A percentile compares a stretch with the other conserved stretches of the same genome.
These are phyloP conservation scores for Lophiostoma macrostomum DNA, from an alignment of 495 filamentous ascomycete genomes.

Conservation along the genomic window DNA sequence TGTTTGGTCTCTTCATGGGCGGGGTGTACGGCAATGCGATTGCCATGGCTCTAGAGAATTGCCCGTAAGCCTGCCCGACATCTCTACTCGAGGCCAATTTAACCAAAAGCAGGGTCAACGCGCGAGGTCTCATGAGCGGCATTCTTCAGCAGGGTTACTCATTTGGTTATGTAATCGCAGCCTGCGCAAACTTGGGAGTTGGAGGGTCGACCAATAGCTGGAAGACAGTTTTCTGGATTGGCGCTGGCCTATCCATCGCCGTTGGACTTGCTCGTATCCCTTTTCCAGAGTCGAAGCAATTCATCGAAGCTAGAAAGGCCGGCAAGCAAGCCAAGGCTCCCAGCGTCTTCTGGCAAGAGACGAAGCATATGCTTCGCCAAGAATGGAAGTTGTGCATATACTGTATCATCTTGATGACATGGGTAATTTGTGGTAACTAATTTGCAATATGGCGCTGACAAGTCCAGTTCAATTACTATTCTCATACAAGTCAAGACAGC, in stretches of 20 bases:
- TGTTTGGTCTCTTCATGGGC: slow-evolving; percentile 83
- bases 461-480: slow-evolving; percentile 54
- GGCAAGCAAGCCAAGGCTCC: slow-evolving; percentile 49
- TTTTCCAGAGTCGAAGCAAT: slow-evolving; percentile 71
- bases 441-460: background rate
- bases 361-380: slow-evolving; percentile 57
- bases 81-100: background rate
- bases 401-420: slow-evolving; percentile 68
- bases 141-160: slow-evolving; percentile 77
- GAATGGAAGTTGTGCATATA: slow-evolving; percentile 74
- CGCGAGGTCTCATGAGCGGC: slow-evolving; percentile 72
- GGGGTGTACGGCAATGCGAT: slow-evolving; percentile 80
- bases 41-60: slow-evolving; percentile 76
- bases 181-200: slow-evolving; percentile 65
- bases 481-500: slow-evolving; percentile 67
- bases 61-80: slow-evolving; percentile 48
- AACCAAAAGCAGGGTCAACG: slow-evolving; percentile 40
- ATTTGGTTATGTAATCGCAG: slow-evolving; percentile 70
- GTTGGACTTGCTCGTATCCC: slow-evolving; percentile 61
- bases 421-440: slow-evolving; percentile 33
- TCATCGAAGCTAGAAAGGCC: slow-evolving; percentile 58
- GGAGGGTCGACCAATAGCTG: slow-evolving; percentile 55
- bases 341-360: slow-evolving; percentile 59
- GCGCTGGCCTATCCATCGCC: slow-evolving; percentile 60
- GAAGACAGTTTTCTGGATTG: slow-evolving; percentile 65